A percentile compares a stretch with the other conserved stretches of the same genome.
Evolutionary conservation across 352 stramenopile species (phyloP).

Genomic region (Globisporangium recalcitrans): DNA sequence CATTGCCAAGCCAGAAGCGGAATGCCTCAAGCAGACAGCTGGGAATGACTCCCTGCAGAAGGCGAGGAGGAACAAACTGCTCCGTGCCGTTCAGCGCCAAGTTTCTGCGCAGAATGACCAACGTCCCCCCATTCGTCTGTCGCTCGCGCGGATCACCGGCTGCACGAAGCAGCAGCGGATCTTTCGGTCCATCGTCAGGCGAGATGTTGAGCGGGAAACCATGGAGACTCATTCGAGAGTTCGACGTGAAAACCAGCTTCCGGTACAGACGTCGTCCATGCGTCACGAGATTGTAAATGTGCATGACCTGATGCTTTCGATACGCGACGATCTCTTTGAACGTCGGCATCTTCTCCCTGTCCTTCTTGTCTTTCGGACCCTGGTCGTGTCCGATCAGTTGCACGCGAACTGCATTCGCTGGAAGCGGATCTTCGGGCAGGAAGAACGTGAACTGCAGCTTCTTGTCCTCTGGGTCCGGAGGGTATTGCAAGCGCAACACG

Average conservation of each 20-base stretch:
- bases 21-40: slow-evolving; percentile 94
- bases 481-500: slow-evolving; percentile 60
- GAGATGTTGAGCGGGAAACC: slow-evolving; percentile 80
- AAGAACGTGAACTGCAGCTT: slow-evolving; percentile 78
- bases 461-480: slow-evolving; percentile 69
- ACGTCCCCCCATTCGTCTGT: slow-evolving; percentile 60
- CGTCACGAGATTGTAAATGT: slow-evolving; percentile 96
- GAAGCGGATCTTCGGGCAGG: slow-evolving; percentile 47
- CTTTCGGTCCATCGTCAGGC: slow-evolving; percentile 50
- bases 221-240: slow-evolving; percentile 91
- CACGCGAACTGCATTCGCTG: slow-evolving; percentile 39
- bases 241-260: slow-evolving; percentile 96
- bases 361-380: slow-evolving; percentile 65
- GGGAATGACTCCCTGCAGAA: slow-evolving; percentile 93
- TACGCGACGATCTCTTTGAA: slow-evolving; percentile 98
- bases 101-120: slow-evolving; percentile 89
- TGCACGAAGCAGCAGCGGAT: slow-evolving; percentile 51
- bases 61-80: slow-evolving; percentile 87
- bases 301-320: slow-evolving; percentile 86
- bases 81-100: slow-evolving; percentile 62
- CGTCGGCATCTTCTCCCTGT: slow-evolving; percentile 78
- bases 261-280: slow-evolving; percentile 95
- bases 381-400: slow-evolving; percentile 61
- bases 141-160: slow-evolving; percentile 65
- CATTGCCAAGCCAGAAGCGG: slow-evolving; percentile 95